Evolutionary conservation across 2,329 filamentous ascomycete genomes (phyloP), one percentile per base, ranked within the genome.

Genomic region (Penicillium olsonii): DNA sequence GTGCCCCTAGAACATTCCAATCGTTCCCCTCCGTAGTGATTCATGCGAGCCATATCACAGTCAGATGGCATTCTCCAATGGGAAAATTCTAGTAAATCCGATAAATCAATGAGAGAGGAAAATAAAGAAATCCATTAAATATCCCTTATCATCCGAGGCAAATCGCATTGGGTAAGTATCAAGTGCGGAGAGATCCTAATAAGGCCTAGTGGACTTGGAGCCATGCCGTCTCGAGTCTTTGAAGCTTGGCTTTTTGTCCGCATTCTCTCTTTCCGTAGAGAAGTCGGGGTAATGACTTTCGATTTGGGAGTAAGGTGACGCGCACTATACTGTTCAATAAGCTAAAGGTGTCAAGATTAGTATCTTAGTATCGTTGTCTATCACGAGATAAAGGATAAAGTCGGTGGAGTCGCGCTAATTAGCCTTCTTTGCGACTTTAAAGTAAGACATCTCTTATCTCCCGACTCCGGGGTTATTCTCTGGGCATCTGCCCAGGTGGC

Each of bases 101-200:
- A 38, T 17, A 29, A 45, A 19, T 1, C 8, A 17, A 19, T 3
- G 15, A 27, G 22, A 37, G 20, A 20, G 22, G 6, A 8, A 22
- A 26, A 22, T 18, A 15, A 35, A 17, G 27, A 14, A 15, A 19
- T 8, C 22, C 22, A 24, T 4, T 24, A 24, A 24, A 8, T 8
- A 24, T 24, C 22, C 31, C 45, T 44, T 50, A 49, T 40, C 45
- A 42, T 24, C 34, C 29, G 26, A 35, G 12, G 27, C 17, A 18
- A 15, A 6, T 19, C 15, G 49, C 39, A 58, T 58, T 56, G 53
- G 55, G 41, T 19, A 42, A 50, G 15, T 48, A 51, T 53, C 33
- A 37, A 59, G 51, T 60, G 56, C 57, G 57, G 57, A 59, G 57
- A 57, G 42, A 34, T 26, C 7, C 53, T 34, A 24, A 52, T 57